phyloP scores from a whole-genome alignment of 345 rosid species.

The Hibiscus tridactylites region DNA sequence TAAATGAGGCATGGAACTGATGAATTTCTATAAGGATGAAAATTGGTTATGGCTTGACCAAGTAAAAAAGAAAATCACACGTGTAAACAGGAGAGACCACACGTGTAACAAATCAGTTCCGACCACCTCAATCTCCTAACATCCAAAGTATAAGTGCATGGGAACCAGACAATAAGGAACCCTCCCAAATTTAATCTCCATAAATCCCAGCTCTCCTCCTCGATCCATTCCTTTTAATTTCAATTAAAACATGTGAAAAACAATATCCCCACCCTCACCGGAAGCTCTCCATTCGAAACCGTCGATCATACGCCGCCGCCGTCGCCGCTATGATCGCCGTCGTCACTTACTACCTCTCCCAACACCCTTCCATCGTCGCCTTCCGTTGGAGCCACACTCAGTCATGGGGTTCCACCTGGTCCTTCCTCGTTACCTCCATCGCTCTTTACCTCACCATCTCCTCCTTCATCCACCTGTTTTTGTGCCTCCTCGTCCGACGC shows the following conservation, averaged over 20 bases:
- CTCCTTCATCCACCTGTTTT: slow-evolving; percentile 37
- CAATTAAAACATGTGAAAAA: background rate
- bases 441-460: slow-evolving; percentile 37
- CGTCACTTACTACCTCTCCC: slow-evolving; percentile 57
- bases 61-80: too few species aligned
- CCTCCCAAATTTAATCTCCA: background rate
- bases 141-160: background rate
- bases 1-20: too few species aligned
- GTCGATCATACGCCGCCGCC: background rate
- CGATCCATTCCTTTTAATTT: background rate
- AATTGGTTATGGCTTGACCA: too few species aligned
- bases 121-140: background rate
- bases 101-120: background rate
- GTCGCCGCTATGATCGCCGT: slow-evolving; percentile 21
- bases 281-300: background rate
- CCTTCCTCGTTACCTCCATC: slow-evolving; percentile 60
- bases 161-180: background rate
- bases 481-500: slow-evolving; percentile 36
- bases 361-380: slow-evolving; percentile 62
- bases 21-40: too few species aligned
- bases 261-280: background rate
- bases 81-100: background rate
- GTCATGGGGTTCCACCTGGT: slow-evolving; percentile 91
- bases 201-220: too few species aligned
- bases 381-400: slow-evolving; percentile 90